Evolutionary conservation across 2,329 filamentous ascomycete species (phyloP).

Genomic region (Cordyceps fumosorosea): DNA sequence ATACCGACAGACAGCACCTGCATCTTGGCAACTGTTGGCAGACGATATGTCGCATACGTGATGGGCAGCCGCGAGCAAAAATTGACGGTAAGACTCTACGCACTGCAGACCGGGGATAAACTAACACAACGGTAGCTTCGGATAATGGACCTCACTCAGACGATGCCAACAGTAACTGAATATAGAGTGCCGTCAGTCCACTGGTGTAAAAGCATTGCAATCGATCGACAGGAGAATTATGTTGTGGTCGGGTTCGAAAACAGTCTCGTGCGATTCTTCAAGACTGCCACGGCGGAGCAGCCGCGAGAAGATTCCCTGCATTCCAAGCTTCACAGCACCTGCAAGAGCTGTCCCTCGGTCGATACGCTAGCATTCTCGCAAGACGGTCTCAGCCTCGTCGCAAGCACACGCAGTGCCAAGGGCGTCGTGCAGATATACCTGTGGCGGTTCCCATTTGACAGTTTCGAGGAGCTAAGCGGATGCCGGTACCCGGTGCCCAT

Average conservation of each 20-base stretch:
- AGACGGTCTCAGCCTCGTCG: constrained; percentile 33
- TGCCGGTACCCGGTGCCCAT: constrained; percentile 33
- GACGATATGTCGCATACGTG: constrained; percentile 31
- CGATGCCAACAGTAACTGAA: constrained; percentile 26
- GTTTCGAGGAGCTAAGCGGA: constrained; percentile 27
- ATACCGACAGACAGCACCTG: constrained; percentile 32
- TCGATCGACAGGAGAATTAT: constrained; percentile 33
- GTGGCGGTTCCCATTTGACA: constrained; percentile 32
- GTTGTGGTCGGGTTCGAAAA: constrained; percentile 35
- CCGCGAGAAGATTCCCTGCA: constrained; percentile 33
- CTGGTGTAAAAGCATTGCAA: constrained; percentile 34
- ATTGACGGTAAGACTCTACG: constrained; percentile 27
- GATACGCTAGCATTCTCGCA: constrained; percentile 34
- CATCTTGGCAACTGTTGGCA: constrained; percentile 31
- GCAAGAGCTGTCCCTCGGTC: constrained; percentile 29
- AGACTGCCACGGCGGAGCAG: constrained; percentile 26
- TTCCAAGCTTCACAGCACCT: constrained; percentile 25
- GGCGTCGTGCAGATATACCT: constrained; percentile 31
- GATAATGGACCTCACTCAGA: constrained; percentile 30
- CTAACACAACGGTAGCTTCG: constrained; percentile 25
- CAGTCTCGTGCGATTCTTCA: constrained; percentile 33
- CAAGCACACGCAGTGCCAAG: constrained; percentile 29
- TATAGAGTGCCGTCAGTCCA: constrained; percentile 32
- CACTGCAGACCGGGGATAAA: neutral
- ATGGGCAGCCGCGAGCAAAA: constrained; percentile 34